Evolutionary conservation across 1,284 basidiomycete genomes (phyloP), one percentile per base, ranked within the genome.

Genomic region (Ganoderma meredithae): DNA sequence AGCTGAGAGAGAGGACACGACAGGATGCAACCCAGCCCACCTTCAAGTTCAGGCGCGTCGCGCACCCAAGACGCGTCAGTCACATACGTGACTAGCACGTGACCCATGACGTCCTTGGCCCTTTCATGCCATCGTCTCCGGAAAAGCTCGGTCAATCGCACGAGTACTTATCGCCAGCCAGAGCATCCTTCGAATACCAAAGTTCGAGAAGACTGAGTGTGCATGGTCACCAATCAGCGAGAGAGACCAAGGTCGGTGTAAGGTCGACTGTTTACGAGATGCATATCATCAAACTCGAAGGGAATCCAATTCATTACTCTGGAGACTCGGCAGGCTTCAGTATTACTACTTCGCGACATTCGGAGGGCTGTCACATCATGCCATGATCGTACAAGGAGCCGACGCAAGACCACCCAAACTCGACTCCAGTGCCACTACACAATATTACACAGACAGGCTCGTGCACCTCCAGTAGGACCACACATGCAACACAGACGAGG

Each of bases 381-480:
- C 27, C 15, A 55, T 27, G 47, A 25, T 52, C 22, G 52, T 55
- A 55, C 52, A 55, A 55, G 52, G 52, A 55, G 52, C 52, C 27
- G 55, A 22, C 10, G 55, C 3, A 39, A 31, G 27, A 52, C 17
- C 19, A 13, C 10, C 27, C 2, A 39, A 39, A 7, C 12, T 22
- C n/a, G 33, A 39, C 36, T 58, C 19, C 33, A 3, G 19, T 4
- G 10, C 19, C 7, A 39, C 36, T 36, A 39, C 19, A 36, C 55
- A 58, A 36, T n/a, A 58, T 33, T 55, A 58, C 27, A 55, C 19
- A 39, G 19, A 58, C 55, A 39, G 33, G 19, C 55, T 58, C 55
- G 55, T 58, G 39, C 33, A 39, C 36, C 55, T 39, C 36, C 33
- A 52, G 10, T 52, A 12, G 12, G 12, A 58, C 31, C 55, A 36